Conservation (phyloP, 257 asterid genomes). For the Fraxinus pennsylvanica region DNA sequence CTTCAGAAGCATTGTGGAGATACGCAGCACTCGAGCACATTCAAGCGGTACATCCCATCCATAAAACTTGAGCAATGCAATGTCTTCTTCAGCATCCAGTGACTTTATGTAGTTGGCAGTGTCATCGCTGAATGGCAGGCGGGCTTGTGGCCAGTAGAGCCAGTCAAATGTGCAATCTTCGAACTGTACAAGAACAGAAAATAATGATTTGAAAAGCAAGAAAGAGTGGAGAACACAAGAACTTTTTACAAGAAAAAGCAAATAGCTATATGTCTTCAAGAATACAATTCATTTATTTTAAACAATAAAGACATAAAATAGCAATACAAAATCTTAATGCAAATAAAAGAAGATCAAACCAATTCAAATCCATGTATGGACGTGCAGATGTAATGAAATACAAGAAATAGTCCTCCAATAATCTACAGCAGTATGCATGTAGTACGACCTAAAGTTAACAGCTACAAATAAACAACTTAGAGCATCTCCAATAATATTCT, state of each 20-base stretch:
- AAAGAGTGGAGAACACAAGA: slow-evolving; percentile 3
- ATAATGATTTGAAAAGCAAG: slow-evolving; percentile 4
- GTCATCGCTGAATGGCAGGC: slow-evolving; percentile 58
- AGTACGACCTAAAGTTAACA: neutral
- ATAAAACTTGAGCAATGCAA: slow-evolving; percentile 67
- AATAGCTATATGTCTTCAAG: neutral
- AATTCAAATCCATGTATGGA: neutral
- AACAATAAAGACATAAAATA: neutral
- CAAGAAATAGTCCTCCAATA: neutral
- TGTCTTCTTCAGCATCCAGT: slow-evolving; percentile 73
- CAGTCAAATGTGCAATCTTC: slow-evolving; percentile 92
- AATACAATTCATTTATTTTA: neutral
- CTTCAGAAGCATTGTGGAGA: slow-evolving; percentile 91
- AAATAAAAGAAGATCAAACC: neutral
- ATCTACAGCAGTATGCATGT: neutral
- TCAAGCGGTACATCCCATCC: slow-evolving; percentile 78
- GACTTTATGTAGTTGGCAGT: slow-evolving; percentile 62
- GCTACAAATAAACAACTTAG: neutral
- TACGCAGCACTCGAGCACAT: slow-evolving; percentile 69
- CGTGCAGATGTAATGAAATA: neutral
- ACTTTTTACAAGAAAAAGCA: neutral
- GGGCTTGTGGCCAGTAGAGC: slow-evolving; percentile 95
- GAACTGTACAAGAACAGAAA: slow-evolving; percentile 37
- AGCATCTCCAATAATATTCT: neutral
- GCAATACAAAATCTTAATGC: neutral